Conservation (phyloP, 768 basidiomycete species). For the Asterophora parasitica region DNA sequence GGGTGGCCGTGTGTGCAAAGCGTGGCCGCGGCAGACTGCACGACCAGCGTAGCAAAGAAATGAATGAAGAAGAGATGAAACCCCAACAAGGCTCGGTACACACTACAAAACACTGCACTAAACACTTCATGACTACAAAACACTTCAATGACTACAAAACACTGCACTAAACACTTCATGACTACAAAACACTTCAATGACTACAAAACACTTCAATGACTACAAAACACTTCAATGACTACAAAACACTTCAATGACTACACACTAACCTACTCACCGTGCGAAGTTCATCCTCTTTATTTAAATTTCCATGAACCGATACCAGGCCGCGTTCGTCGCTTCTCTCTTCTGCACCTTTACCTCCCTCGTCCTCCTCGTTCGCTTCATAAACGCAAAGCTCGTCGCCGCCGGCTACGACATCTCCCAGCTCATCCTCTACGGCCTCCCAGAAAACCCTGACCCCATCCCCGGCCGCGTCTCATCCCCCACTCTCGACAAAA, state of each 20-base stretch:
- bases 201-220: too few species aligned
- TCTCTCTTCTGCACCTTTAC: conserved; percentile 46
- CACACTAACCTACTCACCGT: too few species aligned
- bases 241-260: too few species aligned
- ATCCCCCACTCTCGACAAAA: conserved; percentile 17
- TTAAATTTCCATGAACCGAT: conserved; percentile 43
- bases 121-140: too few species aligned
- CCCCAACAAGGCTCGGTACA: too few species aligned
- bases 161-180: too few species aligned
- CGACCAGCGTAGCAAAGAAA: conserved; percentile 21
- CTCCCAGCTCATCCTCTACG: conserved; percentile 58
- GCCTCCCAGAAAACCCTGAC: conserved; percentile 35
- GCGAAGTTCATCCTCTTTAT: conserved; percentile 5
- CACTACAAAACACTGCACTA: too few species aligned
- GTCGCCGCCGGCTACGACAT: conserved; percentile 52
- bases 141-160: too few species aligned
- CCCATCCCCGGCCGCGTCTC: conserved; percentile 12
- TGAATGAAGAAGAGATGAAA: conserved; percentile 22
- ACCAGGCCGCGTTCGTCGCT: conserved; percentile 50
- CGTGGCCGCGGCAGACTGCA: conserved; percentile 15
- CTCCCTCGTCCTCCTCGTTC: conserved; percentile 41
- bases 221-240: too few species aligned
- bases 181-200: too few species aligned
- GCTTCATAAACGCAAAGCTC: conserved; percentile 40
- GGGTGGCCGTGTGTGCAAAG: conserved; percentile 19